Evolutionary conservation across 2,329 filamentous ascomycete species (phyloP).

Genomic region (Talaromyces sp.): DNA sequence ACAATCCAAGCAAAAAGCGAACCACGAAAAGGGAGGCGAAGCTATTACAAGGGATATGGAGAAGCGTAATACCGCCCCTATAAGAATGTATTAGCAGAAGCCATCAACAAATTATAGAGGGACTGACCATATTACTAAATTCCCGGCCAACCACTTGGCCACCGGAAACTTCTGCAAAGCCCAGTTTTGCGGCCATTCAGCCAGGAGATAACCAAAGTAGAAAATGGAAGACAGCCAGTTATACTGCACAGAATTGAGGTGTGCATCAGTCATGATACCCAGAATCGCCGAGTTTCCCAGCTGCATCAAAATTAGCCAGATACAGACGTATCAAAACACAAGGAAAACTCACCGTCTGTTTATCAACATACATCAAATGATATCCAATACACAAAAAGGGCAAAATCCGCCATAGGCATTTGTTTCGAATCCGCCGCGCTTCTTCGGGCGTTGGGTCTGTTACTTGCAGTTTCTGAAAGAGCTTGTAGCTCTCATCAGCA

Average conservation of each 20-base stretch:
- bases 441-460: slow-evolving; percentile 26
- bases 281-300: slow-evolving; percentile 11
- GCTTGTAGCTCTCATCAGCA: slow-evolving; percentile 40
- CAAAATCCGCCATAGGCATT: slow-evolving; percentile 32
- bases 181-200: slow-evolving; percentile 11
- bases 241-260: slow-evolving; percentile 8
- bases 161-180: slow-evolving; percentile 8
- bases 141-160: slow-evolving; percentile 8
- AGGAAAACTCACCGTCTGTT: slow-evolving; percentile 26
- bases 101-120: background rate
- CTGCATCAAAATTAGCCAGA: background rate
- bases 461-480: slow-evolving; percentile 35
- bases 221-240: slow-evolving; percentile 10
- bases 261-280: slow-evolving; percentile 4
- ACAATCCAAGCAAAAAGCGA: slow-evolving; percentile 49
- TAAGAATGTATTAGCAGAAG: background rate
- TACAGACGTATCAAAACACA: background rate
- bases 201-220: slow-evolving; percentile 9
- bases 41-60: slow-evolving; percentile 41
- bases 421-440: slow-evolving; percentile 28
- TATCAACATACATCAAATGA: slow-evolving; percentile 38
- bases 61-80: slow-evolving; percentile 13
- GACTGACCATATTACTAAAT: slow-evolving; percentile 5
- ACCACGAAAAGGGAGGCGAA: slow-evolving; percentile 46
- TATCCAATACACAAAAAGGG: slow-evolving; percentile 37